Base-by-base conservation (phyloP, 305 asterid genomes). In the Nicotiana rustica region DNA sequence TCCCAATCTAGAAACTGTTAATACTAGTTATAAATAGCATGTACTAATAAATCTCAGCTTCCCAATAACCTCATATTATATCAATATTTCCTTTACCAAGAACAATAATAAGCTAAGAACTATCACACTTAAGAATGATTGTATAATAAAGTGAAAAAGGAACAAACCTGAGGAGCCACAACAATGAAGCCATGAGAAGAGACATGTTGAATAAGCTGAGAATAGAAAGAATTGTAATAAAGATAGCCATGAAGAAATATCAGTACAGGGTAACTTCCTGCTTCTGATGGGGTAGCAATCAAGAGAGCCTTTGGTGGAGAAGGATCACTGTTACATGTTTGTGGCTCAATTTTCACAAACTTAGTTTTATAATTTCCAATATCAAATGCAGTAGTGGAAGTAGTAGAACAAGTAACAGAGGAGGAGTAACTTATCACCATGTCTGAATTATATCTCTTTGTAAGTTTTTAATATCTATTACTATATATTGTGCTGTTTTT, bases 161-260 rank as follows among this genome's bases (percentile, higher is more conserved):
- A 61, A 33, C 13, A 25, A 85, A 92, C 99, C 97, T 96, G 99
- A 21, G 98, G 98, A 10, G 95, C 97, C 41, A 93, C 88, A 36
- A 94, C 93, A 17, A 96, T 87, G 92, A 91, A 92, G 10, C 97
- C 99, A 86, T 96, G 97, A 5, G 97, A 96, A 36, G 96, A 91
- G 57, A 96, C 83, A 86, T 93, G 97, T 1, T 87, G 95, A 76
- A 92, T 79, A 47, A 95, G 94, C 83, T 90, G 93, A 79, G 98
- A 90, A 90, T 94, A 96, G 91, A 94, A 96, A 15, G 94, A 88
- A 82, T 94, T 96, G 90, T 87, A 80, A 57, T 93, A 93, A 77
- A 94, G 97, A 79, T 85, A 96, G 73, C 99, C 99, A 87, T 96
- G 98, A 52, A 94, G 97, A 85, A 96, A 88, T 15, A 96, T 0